Base-by-base conservation (phyloP, 2,329 filamentous ascomycete genomes). In the Colletotrichum viniferum region DNA sequence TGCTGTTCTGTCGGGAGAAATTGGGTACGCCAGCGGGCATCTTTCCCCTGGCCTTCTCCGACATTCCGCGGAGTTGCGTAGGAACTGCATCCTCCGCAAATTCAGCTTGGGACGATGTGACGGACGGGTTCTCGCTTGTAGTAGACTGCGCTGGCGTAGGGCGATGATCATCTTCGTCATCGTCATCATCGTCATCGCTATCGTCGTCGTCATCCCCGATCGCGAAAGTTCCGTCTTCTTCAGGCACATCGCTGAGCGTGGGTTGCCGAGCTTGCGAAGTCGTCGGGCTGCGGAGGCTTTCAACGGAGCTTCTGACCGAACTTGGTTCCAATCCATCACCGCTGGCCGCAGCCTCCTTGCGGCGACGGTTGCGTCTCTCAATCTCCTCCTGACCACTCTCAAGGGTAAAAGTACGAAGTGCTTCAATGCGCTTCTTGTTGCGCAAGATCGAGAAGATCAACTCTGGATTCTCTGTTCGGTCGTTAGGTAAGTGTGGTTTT, bases 11-110 rank as follows among this genome's bases (percentile, higher is more conserved):
- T 21, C 96, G 90, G 1, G 96, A 98, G 82, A 98, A 98, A 3
- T 91, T 91, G n/a, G 91, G 90, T 65, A 93, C 89, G 2, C 95
- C 94, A 14, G 94, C 95, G 32, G 96, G 97, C 92, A 98, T 95
- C 84, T 99, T 99, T 9, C 97, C 97, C 65, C 97, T 90, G 18
- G 97, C 97, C 83, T 98, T 99, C 84, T 98, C 97, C 24, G 96
- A 98, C 95, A 98, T 98, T 70, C 96, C 96, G 73, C 95, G 91
- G 34, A 98, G 83, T 82, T 98, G 96, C 24, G 92, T 89, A 16
- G 95, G 96, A 12, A 98, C 91, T 5, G 94, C 93, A 76, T 97
- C 96, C 74, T 97, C 95, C 1, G 90, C 85, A 52, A 88, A 87
- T 0, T 91, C 91, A 0, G 92, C 91, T 24, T 94, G 87, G 0